Percentiles rank a stretch among this genome's conserved stretches.
Conservation (phyloP, 1,284 basidiomycete genomes). For the Sporisorium reilianum region DNA sequence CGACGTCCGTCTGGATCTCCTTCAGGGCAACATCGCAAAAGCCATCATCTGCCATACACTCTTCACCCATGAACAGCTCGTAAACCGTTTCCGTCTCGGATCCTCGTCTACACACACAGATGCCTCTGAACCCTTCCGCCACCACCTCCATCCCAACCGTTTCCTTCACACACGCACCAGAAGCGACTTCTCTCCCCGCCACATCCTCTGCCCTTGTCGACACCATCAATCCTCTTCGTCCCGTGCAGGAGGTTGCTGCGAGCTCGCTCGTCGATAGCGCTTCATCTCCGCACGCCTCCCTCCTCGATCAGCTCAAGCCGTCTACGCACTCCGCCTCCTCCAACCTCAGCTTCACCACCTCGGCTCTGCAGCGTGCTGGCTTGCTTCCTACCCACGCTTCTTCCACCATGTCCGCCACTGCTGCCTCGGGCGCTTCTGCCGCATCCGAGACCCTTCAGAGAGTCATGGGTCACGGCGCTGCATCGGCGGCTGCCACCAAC, state of each 20-base stretch:
- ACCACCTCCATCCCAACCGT: conserved; percentile 10
- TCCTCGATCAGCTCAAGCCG: conserved; percentile 16
- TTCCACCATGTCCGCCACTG: conserved; percentile 15
- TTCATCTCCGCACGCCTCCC: conserved; percentile 15
- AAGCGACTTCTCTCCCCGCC: conserved; percentile 15
- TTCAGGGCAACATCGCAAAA: neutral
- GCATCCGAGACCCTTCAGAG: conserved; percentile 47
- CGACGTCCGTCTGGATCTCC: conserved; percentile 2
- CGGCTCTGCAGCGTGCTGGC: conserved; percentile 42
- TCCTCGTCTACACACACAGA: conserved; percentile 12
- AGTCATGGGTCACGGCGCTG: conserved; percentile 38
- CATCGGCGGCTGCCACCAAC: conserved; percentile 28
- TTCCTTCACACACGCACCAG: conserved; percentile 22
- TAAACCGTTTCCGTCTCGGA: neutral
- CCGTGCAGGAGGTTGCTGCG: conserved; percentile 48
- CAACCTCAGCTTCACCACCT: conserved; percentile 34
- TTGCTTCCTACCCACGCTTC: conserved; percentile 19
- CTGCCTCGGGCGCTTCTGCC: conserved; percentile 30
- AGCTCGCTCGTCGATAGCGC: conserved; percentile 23
- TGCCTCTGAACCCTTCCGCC: conserved; percentile 29
- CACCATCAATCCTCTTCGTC: conserved; percentile 25
- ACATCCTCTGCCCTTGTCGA: conserved; percentile 5
- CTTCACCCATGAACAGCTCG: neutral
- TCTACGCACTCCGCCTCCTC: conserved; percentile 11
- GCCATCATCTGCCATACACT: too few species aligned